Base-by-base conservation (phyloP, 2,329 filamentous ascomycete genomes). In the Pestalotiopsis sp. region DNA sequence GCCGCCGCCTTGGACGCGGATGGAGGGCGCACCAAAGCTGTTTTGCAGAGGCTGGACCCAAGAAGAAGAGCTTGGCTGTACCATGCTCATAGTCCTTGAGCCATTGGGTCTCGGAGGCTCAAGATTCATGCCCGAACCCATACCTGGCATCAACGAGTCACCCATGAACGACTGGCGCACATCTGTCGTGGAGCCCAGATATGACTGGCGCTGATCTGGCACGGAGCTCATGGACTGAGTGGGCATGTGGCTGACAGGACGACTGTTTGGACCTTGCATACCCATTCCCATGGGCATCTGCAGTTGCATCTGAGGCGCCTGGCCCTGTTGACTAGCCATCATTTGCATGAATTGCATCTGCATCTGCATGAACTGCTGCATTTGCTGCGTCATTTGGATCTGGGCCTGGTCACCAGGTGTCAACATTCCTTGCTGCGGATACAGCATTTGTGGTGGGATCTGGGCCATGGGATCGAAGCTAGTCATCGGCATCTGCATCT, bases 331-430 rank as follows among this genome's bases (percentile, higher is more conserved):
- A 13, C 77, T 73, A 0, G 85, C 85, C 87, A 93, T 92, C 89
- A 94, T 92, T 75, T 95, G 92, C 92, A 97, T 95, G 81, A 94
- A 94, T 77, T 97, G 93, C 92, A 97, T 95, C 78, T 97, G 94
- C 91, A 96, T 94, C 77, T 94, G 92, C 92, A 95, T 94, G 81
- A 95, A 94, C 75, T 93, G 91, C 67, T 89, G 87, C 93, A 95
- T 95, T 76, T 95, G 92, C 76, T 94, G 91, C 6, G 88, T 91
- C 86, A 96, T 92, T 73, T 95, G 91, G 57, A 95, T 86, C 74
- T 95, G 92, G 36, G 91, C 90, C 77, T 93, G 91, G 70, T 94
- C 91, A 25, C 87, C 88, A 2, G 90, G 83, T 17, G 87, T 87
- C 59, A 91, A 77, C 78, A 82, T 80, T 23, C 74, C 75, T 20